Base-by-base conservation (phyloP, 257 asterid species). In the Lavandula angustifolia region DNA sequence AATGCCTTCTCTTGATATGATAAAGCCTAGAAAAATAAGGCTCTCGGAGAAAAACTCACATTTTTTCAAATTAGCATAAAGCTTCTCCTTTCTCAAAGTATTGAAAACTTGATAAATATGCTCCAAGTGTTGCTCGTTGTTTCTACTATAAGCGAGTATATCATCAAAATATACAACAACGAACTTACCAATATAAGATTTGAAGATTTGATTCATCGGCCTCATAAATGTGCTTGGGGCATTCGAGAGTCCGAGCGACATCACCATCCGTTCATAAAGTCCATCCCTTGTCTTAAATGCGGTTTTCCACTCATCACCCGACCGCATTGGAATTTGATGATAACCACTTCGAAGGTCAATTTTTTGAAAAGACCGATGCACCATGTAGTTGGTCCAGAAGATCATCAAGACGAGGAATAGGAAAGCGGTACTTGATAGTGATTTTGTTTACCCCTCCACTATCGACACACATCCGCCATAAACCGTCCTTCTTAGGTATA, bases 11-110 rank as follows among this genome's bases (percentile, higher is more conserved):
- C 10, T 7, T 3, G 37, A 12, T 0, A 59, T 22, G 8, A 54
- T 5, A n/a, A 9, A 64, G 7, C 60, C 60, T 17, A 64, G 14
- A 37, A 64, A 64, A 13, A 49, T 38, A 9, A 49, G 9, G 10
- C 17, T 48, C 7, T 16, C 5, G 2, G 53, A 0, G 11, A 60
- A 27, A 10, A 60, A 60, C 11, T 60, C 41, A 22, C 53, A 60
- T 12, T 18, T 60, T 4, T 60, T 60, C 37, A 22, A 0, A 13
- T 54, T 54, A 33, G 60, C 43, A 10, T 54, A 54, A 5, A 54
- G 13, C 13, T 53, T 7, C 6, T 53, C 40, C 5, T 22, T 34
- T 34, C 38, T 34, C 7, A 34, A 34, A 34, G 38, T 6, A 4
- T 34, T 6, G 7, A 34, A 34, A 34, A 34, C 38, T 34, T 34